phyloP scores from a whole-genome alignment of 2,329 filamentous ascomycete genomes.

The Orbilia javanica region DNA sequence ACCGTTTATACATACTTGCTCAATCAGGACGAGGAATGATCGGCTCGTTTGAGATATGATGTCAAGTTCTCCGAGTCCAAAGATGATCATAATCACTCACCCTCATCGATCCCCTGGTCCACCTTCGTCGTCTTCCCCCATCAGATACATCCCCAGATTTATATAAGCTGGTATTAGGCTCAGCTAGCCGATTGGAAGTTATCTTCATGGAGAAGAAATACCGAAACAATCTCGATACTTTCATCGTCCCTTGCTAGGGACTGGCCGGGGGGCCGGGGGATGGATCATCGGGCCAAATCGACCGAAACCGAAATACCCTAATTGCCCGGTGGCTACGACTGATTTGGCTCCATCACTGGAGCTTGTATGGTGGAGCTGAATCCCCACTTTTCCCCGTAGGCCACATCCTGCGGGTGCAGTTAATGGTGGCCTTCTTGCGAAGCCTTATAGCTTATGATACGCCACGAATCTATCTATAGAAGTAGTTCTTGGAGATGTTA shows the following conservation, averaged over 20 bases:
- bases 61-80: not conserved
- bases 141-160: not conserved
- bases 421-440: too few species aligned
- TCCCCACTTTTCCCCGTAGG: not conserved
- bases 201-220: not conserved
- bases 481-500: not conserved
- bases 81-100: not conserved
- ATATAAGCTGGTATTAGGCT: too few species aligned
- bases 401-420: not conserved
- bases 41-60: too few species aligned
- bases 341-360: not conserved
- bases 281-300: too few species aligned
- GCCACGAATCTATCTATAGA: too few species aligned
- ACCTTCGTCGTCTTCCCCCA: not conserved
- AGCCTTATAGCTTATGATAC: too few species aligned
- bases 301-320: not conserved
- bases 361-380: not conserved
- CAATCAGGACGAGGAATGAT: not conserved
- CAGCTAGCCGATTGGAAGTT: not conserved
- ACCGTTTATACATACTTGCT: too few species aligned
- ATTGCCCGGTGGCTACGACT: not conserved
- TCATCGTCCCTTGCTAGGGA: too few species aligned
- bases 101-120: too few species aligned
- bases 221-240: not conserved
- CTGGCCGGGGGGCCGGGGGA: too few species aligned